A percentile compares a stretch with the other conserved stretches of the same genome.
Conservation (phyloP, 2,329 filamentous ascomycete genomes). For the Phyllachora maydis region DNA sequence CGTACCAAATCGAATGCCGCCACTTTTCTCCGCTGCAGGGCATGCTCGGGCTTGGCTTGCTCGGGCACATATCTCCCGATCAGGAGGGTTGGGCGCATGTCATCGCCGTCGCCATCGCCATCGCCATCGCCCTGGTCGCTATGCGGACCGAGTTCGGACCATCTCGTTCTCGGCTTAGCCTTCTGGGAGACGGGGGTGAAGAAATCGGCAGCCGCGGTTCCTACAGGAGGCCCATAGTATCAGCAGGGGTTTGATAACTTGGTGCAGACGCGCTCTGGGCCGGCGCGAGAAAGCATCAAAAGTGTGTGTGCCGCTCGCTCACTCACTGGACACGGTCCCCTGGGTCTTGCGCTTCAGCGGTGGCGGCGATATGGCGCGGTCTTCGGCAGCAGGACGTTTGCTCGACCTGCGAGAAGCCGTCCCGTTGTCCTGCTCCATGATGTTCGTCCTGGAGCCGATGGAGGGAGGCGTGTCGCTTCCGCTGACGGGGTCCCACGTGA, state of each 20-base stretch:
- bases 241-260: neutral
- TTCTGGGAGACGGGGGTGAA: conserved; percentile 80
- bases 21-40: conserved; percentile 30
- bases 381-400: conserved; percentile 9
- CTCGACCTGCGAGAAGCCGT: neutral
- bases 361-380: conserved; percentile 28
- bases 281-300: neutral
- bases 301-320: no score
- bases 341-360: conserved; percentile 29
- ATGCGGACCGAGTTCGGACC: conserved; percentile 45
- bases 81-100: conserved; percentile 38
- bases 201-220: conserved; percentile 57
- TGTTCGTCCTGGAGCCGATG: no score
- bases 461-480: no score
- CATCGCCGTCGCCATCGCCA: no score
- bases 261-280: neutral
- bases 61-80: conserved; percentile 48
- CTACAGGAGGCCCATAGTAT: conserved; percentile 22
- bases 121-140: no score
- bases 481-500: no score
- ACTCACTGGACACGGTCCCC: conserved; percentile 30
- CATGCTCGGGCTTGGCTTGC: conserved; percentile 8
- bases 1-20: conserved; percentile 61
- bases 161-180: conserved; percentile 51
- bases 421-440: no score